Evolutionary conservation across 202 grass and related monocot species (phyloP).

Genomic region (Saccharum hybrid): DNA sequence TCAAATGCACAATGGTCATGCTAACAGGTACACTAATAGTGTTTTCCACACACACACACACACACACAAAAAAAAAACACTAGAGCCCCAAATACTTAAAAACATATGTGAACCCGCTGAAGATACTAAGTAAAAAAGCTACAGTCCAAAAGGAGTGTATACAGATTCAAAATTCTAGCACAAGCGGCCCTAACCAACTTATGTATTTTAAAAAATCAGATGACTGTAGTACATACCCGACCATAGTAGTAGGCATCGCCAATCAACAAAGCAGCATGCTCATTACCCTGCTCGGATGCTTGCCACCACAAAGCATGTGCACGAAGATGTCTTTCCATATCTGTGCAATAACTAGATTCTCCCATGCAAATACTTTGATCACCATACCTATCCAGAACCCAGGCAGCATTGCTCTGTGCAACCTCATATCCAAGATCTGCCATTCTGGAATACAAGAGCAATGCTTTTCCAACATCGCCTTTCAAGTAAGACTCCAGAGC

Average conservation of each 20-base stretch:
- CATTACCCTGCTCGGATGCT: slow-evolving; percentile 98
- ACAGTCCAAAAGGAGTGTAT: neutral
- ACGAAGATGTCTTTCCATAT: slow-evolving; percentile 86
- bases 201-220: slow-evolving; percentile 26
- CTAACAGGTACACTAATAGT: slow-evolving; percentile 29
- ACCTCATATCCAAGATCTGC: slow-evolving; percentile 98
- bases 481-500: slow-evolving; percentile 97
- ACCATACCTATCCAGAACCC: slow-evolving; percentile 95
- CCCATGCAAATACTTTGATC: slow-evolving; percentile 94
- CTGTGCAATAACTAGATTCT: slow-evolving; percentile 86
- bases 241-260: slow-evolving; percentile 99
- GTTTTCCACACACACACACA: neutral
- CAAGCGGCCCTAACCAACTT: neutral
- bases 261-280: slow-evolving; percentile 97
- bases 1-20: slow-evolving; percentile 1
- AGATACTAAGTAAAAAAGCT: slow-evolving; percentile 10
- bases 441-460: slow-evolving; percentile 97
- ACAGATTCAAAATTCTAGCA: neutral
- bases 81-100: neutral
- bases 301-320: slow-evolving; percentile 99
- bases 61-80: neutral
- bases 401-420: slow-evolving; percentile 97
- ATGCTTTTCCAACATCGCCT: slow-evolving; percentile 91
- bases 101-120: neutral
- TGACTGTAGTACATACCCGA: slow-evolving; percentile 59